Conservation (phyloP, 139 green algal genomes). For the Tetraselmis striata region DNA sequence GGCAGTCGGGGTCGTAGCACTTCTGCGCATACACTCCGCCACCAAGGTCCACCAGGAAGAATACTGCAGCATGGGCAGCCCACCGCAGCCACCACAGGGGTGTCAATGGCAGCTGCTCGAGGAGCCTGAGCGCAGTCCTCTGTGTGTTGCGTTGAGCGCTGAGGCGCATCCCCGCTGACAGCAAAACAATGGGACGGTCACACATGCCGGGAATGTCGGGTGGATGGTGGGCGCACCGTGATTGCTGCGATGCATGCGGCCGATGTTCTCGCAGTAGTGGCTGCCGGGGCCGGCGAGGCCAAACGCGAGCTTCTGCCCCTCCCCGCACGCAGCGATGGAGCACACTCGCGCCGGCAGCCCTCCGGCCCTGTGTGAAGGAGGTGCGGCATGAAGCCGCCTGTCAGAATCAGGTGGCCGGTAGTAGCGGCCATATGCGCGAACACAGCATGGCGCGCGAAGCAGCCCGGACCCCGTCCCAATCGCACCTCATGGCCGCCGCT, state of each 20-base stretch:
- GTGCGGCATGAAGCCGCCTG: constrained; percentile 54
- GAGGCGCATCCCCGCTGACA: too few species aligned
- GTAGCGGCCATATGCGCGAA: constrained; percentile 55
- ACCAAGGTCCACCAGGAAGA: constrained; percentile 55
- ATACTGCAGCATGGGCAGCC: constrained; percentile 37
- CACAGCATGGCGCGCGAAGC: constrained; percentile 62
- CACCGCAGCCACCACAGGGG: too few species aligned
- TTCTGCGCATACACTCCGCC: constrained; percentile 53
- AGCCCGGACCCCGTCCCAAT: too few species aligned
- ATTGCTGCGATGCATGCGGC: constrained; percentile 58
- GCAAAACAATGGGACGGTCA: too few species aligned
- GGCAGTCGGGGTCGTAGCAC: constrained; percentile 73
- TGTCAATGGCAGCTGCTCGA: too few species aligned
- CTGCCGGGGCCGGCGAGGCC: constrained; percentile 45
- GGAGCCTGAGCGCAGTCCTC: too few species aligned
- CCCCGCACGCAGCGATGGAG: neutral
- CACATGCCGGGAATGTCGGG: too few species aligned
- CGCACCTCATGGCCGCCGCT: neutral
- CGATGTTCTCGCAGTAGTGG: constrained; percentile 64
- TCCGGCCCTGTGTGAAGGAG: constrained; percentile 62
- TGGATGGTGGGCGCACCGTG: too few species aligned
- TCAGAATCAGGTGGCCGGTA: too few species aligned
- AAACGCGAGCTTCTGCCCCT: neutral
- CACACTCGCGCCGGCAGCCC: neutral
- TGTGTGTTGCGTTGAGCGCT: too few species aligned